These are phyloP conservation scores for Xylariaceae sp. DNA, from an alignment of 2,329 filamentous ascomycete species.

Conservation along the genomic window DNA sequence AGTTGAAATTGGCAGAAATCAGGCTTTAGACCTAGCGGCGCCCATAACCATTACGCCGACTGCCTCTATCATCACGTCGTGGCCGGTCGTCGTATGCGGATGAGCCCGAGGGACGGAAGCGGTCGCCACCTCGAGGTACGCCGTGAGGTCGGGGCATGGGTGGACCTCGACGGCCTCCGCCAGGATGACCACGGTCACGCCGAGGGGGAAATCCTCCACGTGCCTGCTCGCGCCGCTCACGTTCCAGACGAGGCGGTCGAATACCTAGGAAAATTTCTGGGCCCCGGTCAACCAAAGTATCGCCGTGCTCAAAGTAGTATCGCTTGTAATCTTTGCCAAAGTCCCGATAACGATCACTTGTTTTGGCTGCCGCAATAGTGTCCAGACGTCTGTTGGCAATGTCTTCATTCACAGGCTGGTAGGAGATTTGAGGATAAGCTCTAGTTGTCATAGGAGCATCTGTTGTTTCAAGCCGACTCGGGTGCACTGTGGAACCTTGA, in stretches of 20 bases:
- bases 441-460: conserved; percentile 32
- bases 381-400: conserved; percentile 63
- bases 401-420: conserved; percentile 57
- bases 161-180: conserved; percentile 23
- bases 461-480: conserved; percentile 16
- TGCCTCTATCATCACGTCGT: background rate
- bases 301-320: conserved; percentile 67
- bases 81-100: conserved; percentile 1
- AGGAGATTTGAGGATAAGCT: conserved; percentile 38
- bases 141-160: conserved; percentile 25
- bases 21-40: background rate
- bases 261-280: conserved; percentile 66
- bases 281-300: conserved; percentile 66
- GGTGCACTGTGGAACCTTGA: conserved; percentile 24
- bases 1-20: background rate
- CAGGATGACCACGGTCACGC: conserved; percentile 14
- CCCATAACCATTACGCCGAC: background rate
- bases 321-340: conserved; percentile 56
- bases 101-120: conserved; percentile 24
- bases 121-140: conserved; percentile 29
- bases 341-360: conserved; percentile 34
- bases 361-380: conserved; percentile 45
- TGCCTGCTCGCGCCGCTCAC: conserved; percentile 34
- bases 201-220: conserved; percentile 11
- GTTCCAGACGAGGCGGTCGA: conserved; percentile 53